Conservation (phyloP, 2,329 filamentous ascomycete species). For the Chlorencoelia australis region DNA sequence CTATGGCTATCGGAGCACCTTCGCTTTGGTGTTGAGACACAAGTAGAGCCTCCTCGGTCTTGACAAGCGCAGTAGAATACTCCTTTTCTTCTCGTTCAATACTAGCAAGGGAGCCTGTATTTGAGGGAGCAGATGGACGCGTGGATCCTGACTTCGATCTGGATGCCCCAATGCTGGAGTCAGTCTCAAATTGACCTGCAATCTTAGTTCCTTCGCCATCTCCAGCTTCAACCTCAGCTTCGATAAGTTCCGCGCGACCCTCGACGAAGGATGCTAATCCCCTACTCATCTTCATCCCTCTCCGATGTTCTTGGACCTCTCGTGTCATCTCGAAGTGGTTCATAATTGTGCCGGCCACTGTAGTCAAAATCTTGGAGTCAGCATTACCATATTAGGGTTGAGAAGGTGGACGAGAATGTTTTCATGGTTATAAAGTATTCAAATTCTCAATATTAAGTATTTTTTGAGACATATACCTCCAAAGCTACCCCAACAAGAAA, state of each 20-base stretch:
- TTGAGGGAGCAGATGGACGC: conserved; percentile 6
- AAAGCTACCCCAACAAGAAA: too few relatives aligned
- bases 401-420: too few relatives aligned
- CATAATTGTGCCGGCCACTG: conserved; percentile 46
- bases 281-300: conserved; percentile 43
- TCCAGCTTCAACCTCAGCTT: conserved; percentile 22
- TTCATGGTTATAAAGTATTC: too few relatives aligned
- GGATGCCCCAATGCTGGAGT: conserved; percentile 9
- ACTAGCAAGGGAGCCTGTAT: conserved; percentile 2
- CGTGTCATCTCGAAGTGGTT: conserved; percentile 50
- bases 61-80: conserved; percentile 14
- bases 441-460: too few relatives aligned
- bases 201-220: conserved; percentile 22
- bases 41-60: conserved; percentile 14
- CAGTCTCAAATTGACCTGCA: conserved; percentile 22
- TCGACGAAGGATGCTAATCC: conserved; percentile 46
- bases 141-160: conserved; percentile 16
- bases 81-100: conserved; percentile 20
- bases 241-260: conserved; percentile 26
- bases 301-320: conserved; percentile 42
- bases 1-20: conserved; percentile 10
- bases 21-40: conserved; percentile 11
- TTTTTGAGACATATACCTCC: too few relatives aligned
- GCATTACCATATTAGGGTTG: too few relatives aligned
- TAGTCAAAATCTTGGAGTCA: too few relatives aligned